These are phyloP conservation scores for Rhodamnia rubescens DNA, from an alignment of 345 rosid genomes.

Conservation along the genomic window DNA sequence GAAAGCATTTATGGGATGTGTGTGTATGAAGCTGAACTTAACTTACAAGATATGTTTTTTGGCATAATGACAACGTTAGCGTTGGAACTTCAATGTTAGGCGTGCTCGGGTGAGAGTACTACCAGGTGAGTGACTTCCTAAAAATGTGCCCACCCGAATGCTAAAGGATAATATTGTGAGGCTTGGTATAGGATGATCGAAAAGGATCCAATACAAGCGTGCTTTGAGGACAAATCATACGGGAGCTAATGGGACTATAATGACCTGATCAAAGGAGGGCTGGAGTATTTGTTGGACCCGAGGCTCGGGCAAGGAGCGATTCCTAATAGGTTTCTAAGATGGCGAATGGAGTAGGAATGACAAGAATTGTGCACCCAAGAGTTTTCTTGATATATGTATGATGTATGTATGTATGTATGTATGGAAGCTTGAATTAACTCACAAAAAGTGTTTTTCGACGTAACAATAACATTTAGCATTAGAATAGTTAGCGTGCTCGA, in stretches of 20 bases:
- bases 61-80: not conserved
- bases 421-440: not conserved
- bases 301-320: not conserved
- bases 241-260: not conserved
- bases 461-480: not conserved
- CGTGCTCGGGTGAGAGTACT: not conserved
- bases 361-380: not conserved
- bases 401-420: not conserved
- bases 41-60: not conserved
- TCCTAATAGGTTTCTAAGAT: not conserved
- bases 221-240: not conserved
- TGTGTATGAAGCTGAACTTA: not conserved
- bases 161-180: not conserved
- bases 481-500: not conserved
- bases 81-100: not conserved
- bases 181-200: not conserved
- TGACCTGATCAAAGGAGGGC: not conserved
- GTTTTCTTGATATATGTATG: too few relatives aligned
- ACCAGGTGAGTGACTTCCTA: not conserved
- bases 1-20: not conserved
- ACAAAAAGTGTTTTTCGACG: not conserved
- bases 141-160: not conserved
- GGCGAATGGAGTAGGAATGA: too few relatives aligned
- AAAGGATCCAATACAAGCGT: not conserved
- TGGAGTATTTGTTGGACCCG: too few relatives aligned